These are phyloP conservation scores for Hypoxylon sp. DNA, from an alignment of 2,329 filamentous ascomycete species.

Conservation along the genomic window DNA sequence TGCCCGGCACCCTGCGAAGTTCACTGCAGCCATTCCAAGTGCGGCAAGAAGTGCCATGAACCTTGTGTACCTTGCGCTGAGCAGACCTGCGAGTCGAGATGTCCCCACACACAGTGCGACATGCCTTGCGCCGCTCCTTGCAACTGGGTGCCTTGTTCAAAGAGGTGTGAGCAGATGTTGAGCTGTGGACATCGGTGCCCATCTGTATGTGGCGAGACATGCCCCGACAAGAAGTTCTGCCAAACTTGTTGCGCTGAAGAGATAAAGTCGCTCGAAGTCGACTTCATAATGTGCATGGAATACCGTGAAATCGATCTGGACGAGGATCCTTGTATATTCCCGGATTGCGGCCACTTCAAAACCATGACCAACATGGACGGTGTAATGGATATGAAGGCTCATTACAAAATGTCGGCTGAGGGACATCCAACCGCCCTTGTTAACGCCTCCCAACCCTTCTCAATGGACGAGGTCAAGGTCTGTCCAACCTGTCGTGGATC, in stretches of 20 bases:
- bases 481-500: slow-evolving; percentile 75
- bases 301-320: slow-evolving; percentile 73
- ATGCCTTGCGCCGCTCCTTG: slow-evolving; percentile 76
- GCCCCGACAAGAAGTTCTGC: slow-evolving; percentile 68
- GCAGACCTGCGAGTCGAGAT: slow-evolving; percentile 66
- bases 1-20: slow-evolving; percentile 69
- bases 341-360: slow-evolving; percentile 74
- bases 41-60: slow-evolving; percentile 69
- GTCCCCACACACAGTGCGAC: slow-evolving; percentile 65
- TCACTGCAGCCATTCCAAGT: slow-evolving; percentile 70
- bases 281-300: slow-evolving; percentile 67
- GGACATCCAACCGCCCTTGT: slow-evolving; percentile 55
- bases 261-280: slow-evolving; percentile 65
- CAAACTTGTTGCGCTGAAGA: slow-evolving; percentile 67
- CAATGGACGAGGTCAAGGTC: slow-evolving; percentile 63
- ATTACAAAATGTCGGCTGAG: slow-evolving; percentile 62
- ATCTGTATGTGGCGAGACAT: slow-evolving; percentile 75
- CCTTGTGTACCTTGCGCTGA: slow-evolving; percentile 74
- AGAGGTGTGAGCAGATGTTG: slow-evolving; percentile 68
- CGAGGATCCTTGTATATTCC: slow-evolving; percentile 73
- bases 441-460: slow-evolving; percentile 64
- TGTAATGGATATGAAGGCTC: slow-evolving; percentile 67
- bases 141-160: slow-evolving; percentile 74
- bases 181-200: slow-evolving; percentile 73
- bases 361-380: slow-evolving; percentile 74